Conservation (phyloP, 768 basidiomycete species). For the Astraeus odoratus region DNA sequence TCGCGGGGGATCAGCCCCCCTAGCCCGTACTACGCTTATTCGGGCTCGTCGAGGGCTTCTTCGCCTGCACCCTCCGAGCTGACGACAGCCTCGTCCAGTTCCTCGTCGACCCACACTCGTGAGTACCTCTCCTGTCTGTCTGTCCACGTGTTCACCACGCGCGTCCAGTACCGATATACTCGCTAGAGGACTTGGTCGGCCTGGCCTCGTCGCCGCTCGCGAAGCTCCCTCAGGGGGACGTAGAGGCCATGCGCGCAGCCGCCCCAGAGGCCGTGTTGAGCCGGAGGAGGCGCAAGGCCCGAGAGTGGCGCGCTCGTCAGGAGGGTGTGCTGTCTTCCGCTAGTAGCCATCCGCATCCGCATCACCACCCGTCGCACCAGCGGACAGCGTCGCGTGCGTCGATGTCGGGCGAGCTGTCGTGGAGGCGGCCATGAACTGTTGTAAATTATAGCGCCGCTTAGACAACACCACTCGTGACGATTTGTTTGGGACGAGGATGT, state of each 20-base stretch:
- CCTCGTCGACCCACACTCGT: neutral
- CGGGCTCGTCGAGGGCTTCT: conserved; percentile 10
- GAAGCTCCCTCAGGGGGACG: conserved; percentile 5
- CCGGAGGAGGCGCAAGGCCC: conserved; percentile 21
- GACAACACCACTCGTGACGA: no score
- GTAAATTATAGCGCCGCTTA: neutral
- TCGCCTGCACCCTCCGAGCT: conserved; percentile 11
- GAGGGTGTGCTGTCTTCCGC: neutral
- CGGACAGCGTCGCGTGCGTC: conserved; percentile 3
- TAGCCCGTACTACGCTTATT: conserved; percentile 13
- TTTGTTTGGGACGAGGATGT: no score
- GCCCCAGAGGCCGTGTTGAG: conserved; percentile 24
- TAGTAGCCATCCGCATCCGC: no score
- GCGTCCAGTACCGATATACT: conserved; percentile 16
- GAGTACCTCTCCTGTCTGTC: conserved; percentile 2
- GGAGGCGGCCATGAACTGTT: neutral
- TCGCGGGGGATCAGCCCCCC: neutral
- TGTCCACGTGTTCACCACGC: neutral
- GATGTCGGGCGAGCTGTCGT: neutral
- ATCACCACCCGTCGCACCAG: neutral
- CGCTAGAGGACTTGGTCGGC: conserved; percentile 18
- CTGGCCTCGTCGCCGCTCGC: conserved; percentile 19
- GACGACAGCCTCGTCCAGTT: conserved; percentile 4
- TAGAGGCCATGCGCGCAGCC: conserved; percentile 6
- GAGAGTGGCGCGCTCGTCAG: conserved; percentile 14